These are phyloP conservation scores for Lycium barbarum DNA, from an alignment of 257 asterid species.

Conservation along the genomic window DNA sequence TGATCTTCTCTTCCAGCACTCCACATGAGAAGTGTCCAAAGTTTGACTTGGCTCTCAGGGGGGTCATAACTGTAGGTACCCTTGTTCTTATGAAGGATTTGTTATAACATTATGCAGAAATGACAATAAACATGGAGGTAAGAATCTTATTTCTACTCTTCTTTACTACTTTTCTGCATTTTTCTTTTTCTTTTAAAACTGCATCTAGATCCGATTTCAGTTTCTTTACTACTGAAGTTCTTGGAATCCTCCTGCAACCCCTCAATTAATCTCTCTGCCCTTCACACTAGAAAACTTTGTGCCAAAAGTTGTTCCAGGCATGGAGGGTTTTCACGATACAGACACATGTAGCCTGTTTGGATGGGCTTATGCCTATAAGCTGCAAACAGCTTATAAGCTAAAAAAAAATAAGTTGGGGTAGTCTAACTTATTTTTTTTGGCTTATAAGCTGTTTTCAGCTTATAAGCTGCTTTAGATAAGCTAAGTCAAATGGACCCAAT, in stretches of 20 bases:
- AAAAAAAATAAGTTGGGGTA: too few relatives aligned
- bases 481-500: too few relatives aligned
- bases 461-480: too few relatives aligned
- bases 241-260: slow-evolving; percentile 9
- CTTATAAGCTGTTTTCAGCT: too few relatives aligned
- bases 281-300: not conserved
- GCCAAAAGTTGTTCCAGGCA: not conserved
- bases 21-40: not conserved
- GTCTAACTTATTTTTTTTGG: too few relatives aligned
- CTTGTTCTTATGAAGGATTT: not conserved
- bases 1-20: not conserved
- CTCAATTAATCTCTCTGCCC: not conserved
- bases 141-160: not conserved
- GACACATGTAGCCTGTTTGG: too few relatives aligned
- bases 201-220: slow-evolving; percentile 17
- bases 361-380: too few relatives aligned
- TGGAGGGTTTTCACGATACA: not conserved
- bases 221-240: slow-evolving; percentile 12
- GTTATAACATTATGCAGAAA: not conserved
- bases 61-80: not conserved
- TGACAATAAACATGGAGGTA: slow-evolving; percentile 12
- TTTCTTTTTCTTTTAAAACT: not conserved
- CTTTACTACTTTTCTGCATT: slow-evolving; percentile 8
- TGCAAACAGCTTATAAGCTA: too few relatives aligned
- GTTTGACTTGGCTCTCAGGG: slow-evolving; percentile 3